Base-by-base conservation (phyloP, 768 basidiomycete genomes). In the Lenzites betulinus region DNA sequence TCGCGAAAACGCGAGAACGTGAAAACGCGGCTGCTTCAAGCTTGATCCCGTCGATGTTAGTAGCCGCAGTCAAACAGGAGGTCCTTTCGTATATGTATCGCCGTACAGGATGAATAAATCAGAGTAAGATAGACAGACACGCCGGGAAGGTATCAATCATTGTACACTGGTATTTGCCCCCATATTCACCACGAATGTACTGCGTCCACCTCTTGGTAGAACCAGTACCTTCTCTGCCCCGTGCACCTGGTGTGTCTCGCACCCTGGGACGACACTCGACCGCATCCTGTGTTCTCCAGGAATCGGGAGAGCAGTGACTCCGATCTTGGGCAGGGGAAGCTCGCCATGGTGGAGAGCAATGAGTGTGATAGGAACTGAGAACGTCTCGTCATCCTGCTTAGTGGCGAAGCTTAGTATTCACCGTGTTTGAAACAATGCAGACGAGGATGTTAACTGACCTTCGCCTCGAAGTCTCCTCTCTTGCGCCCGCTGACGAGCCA, bases 401-500 rank as follows among this genome's bases (percentile, higher is more conserved):
- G n/a, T n/a, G n/a, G n/a, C n/a, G n/a, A n/a, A n/a, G n/a, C n/a
- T n/a, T n/a, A n/a, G n/a, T n/a, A n/a, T n/a, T n/a, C n/a, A n/a
- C n/a, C n/a, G n/a, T n/a, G n/a, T 23, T 23, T 1, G n/a, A 9
- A 13, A 12, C 15, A 46, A 20, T 33, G 20, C 8, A 59, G 2
- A 22, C 20, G 1, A 16, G 11, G 30, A 33, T 5, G 30, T 5
- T 33, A 39, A 0, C 85, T 53, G 67, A 92, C 95, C 75, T 77
- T 79, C 2, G 89, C 91, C 18, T 80, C 54, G 67, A 92, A 95
- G 65, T 90, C 89, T 0, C 94, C 95, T 53, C 89, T 85, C 74
- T 95, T 96, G 42, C 82, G 81, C 9, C 95, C 95, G 61, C 92
- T 90, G 9, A 98, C 84, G 3, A 97, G 78, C 95, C 95, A 98